Evolutionary conservation across 1,284 basidiomycete species (phyloP), one percentile per base, ranked within the genome.

Genomic region (Apiotrichum porosum): DNA sequence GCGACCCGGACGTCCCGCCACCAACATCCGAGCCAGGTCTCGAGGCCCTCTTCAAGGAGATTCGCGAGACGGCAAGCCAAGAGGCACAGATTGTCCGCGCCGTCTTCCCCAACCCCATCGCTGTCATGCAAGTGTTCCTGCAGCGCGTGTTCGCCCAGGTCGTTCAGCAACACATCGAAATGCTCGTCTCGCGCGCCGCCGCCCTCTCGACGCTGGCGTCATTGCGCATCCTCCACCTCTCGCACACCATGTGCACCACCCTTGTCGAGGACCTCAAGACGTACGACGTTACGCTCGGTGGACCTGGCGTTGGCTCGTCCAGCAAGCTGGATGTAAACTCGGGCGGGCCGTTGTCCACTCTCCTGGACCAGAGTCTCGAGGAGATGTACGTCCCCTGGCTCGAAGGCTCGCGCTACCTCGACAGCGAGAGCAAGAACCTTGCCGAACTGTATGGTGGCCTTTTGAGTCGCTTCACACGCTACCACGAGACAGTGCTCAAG

Each of bases 41-140:
- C 33, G 77, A 79, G 3, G 84, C 85, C 22, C 75, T 98, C 21
- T 91, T 95, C 69, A 76, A 78, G 32, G 91, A 97, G 68, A 97
- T 98, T 50, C 80, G 91, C 30, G 77, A 80, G 6, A 97, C 93
- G 0, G 92, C 97, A 18, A 88, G 86, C 31, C 90, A 94, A 58
- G 95, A 99, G 72, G 87, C 90, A 0, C 92, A 97, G 67, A 99
- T 99, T 52, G 93, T 98, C 37, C 92, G 94, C 67, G 95, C 92
- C 2, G 95, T 99, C 4, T 99, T 99, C 71, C 95, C 95, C 0
- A 92, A 92, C 58, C 94, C 95, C 10, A 82, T 87, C 9, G 81
- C 91, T n/a, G 95, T 99, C 14, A 94, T 98, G 91, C 91, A 97
- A 72, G 93, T 97, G 8, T 98, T 99, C 73, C 73, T 99, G 34